Conservation (phyloP, 78 protist genomes). For the Mantamonas sphyraenae region DNA sequence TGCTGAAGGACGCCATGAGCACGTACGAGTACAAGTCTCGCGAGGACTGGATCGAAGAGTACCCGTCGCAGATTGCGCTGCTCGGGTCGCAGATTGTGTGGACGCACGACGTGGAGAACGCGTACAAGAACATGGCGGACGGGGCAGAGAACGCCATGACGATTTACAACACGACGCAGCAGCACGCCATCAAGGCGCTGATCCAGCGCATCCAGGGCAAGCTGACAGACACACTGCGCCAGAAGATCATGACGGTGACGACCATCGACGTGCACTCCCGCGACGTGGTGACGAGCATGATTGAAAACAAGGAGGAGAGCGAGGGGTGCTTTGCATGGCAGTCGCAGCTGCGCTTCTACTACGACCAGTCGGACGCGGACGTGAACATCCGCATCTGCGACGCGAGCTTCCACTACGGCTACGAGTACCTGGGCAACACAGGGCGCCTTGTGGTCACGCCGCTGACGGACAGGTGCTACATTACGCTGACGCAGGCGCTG, state of each 20-base stretch:
- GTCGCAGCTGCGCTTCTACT: slow-evolving; percentile 62
- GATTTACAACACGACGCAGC: slow-evolving; percentile 51
- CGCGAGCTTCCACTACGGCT: slow-evolving; percentile 39
- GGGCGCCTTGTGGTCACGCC: slow-evolving; percentile 86
- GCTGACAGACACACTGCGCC: slow-evolving; percentile 28
- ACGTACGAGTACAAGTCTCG: slow-evolving; percentile 51
- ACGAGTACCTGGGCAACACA: slow-evolving; percentile 83
- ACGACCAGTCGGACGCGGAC: slow-evolving; percentile 54
- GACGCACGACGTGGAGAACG: slow-evolving; percentile 51
- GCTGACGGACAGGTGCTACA: slow-evolving; percentile 90
- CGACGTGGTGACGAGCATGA: slow-evolving; percentile 59
- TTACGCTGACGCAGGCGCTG: slow-evolving; percentile 82
- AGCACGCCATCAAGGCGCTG: slow-evolving; percentile 23
- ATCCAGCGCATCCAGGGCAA: slow-evolving; percentile 29
- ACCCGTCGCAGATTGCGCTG: slow-evolving; percentile 62
- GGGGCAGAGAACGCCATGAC: slow-evolving; percentile 61
- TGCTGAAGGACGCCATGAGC: slow-evolving; percentile 26
- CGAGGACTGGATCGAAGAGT: slow-evolving; percentile 55
- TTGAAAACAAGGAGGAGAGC: slow-evolving; percentile 36
- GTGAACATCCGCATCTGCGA: slow-evolving; percentile 42
- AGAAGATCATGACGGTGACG: slow-evolving; percentile 61
- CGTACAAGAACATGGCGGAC: slow-evolving; percentile 61
- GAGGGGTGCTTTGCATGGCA: slow-evolving; percentile 65
- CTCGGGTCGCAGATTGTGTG: slow-evolving; percentile 45
- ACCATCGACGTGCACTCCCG: slow-evolving; percentile 82